A percentile compares a stretch with the other conserved stretches of the same genome.
phyloP scores from a whole-genome alignment of 2,329 filamentous ascomycete genomes.

The Trichothecium roseum region DNA sequence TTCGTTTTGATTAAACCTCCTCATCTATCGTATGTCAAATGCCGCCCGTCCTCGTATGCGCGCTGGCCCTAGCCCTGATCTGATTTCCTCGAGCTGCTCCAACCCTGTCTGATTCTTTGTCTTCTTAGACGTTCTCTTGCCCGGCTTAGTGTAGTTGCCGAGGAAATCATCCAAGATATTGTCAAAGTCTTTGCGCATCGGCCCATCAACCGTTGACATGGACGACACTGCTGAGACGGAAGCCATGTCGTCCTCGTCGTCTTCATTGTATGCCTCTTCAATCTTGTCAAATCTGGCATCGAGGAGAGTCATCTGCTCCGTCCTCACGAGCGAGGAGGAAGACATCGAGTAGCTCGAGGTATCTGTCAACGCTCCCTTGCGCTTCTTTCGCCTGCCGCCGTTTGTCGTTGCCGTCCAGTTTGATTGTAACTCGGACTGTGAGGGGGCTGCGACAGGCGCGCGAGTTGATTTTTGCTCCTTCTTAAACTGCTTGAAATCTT shows the following conservation, averaged over 20 bases:
- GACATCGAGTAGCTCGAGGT: constrained; percentile 87
- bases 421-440: constrained; percentile 56
- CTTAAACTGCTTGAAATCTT: constrained; percentile 91
- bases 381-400: constrained; percentile 80
- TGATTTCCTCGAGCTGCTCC: constrained; percentile 83
- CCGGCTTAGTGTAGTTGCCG: constrained; percentile 58
- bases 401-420: constrained; percentile 67
- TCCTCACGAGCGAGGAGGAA: constrained; percentile 76
- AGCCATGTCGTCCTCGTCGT: constrained; percentile 36
- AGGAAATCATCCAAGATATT: constrained; percentile 90
- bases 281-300: constrained; percentile 89
- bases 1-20: too few species aligned
- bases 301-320: constrained; percentile 73
- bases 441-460: constrained; percentile 25
- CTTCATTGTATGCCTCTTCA: constrained; percentile 61
- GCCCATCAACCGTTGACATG: constrained; percentile 56
- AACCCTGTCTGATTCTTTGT: constrained; percentile 72
- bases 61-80: constrained; percentile 68
- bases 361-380: constrained; percentile 85
- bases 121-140: constrained; percentile 70
- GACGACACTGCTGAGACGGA: constrained; percentile 53
- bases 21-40: not conserved
- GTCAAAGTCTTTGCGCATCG: constrained; percentile 71
- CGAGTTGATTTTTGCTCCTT: constrained; percentile 53
- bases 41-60: constrained; percentile 33